Evolutionary conservation across 192 early-diverging fungal species (phyloP).

Genomic region (Gonapodya prolifera): DNA sequence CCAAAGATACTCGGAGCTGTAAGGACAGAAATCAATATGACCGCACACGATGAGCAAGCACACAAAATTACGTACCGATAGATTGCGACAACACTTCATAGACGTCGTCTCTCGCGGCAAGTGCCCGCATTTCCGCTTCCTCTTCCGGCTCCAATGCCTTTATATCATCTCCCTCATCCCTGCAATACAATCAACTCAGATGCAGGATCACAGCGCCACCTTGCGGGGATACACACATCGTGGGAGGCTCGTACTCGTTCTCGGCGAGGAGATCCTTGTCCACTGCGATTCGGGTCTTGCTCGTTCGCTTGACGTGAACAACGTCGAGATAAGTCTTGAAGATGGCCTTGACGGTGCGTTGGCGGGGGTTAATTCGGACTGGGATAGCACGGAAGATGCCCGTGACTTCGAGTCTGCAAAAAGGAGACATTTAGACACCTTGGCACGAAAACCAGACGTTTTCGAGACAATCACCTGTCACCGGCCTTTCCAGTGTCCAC

Average conservation of each 20-base stretch:
- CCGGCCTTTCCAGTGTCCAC: slow-evolving; percentile 87
- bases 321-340: slow-evolving; percentile 95
- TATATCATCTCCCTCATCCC: slow-evolving; percentile 29
- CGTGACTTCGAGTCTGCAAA: slow-evolving; percentile 73
- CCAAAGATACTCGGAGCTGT: slow-evolving; percentile 85
- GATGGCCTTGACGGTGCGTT: slow-evolving; percentile 73
- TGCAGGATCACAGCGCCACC: too few relatives aligned
- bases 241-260: slow-evolving; percentile 31
- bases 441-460: neutral
- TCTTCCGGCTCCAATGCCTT: slow-evolving; percentile 31
- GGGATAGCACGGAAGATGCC: slow-evolving; percentile 89
- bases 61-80: slow-evolving; percentile 30
- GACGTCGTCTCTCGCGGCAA: slow-evolving; percentile 52
- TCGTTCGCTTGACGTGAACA: slow-evolving; percentile 76
- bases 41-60: neutral
- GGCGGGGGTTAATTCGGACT: slow-evolving; percentile 78
- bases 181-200: slow-evolving; percentile 3
- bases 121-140: slow-evolving; percentile 43
- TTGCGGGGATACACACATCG: neutral
- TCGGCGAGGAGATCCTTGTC: slow-evolving; percentile 31
- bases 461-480: slow-evolving; percentile 44
- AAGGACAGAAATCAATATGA: neutral
- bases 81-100: slow-evolving; percentile 75
- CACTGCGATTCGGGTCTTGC: slow-evolving; percentile 54
- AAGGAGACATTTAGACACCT: slow-evolving; percentile 9